Base-by-base conservation (phyloP, 2,329 filamentous ascomycete species). In the Epichloe sp. region DNA sequence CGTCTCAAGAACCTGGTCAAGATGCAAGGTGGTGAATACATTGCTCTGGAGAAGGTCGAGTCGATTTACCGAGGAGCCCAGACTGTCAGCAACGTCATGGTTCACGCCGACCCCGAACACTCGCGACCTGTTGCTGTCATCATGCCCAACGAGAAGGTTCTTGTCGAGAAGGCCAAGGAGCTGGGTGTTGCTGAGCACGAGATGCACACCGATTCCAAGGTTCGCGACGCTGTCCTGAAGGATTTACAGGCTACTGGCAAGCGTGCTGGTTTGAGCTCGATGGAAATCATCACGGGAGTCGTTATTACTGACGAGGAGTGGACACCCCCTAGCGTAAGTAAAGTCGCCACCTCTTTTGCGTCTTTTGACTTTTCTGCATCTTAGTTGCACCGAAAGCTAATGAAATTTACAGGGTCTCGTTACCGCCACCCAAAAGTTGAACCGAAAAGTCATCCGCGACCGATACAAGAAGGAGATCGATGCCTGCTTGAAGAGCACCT, bases 1-100 rank as follows among this genome's bases (percentile, higher is more conserved):
- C 88, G 91, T 59, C 90, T 95, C 80, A 97, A 97, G 83, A 97
- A 97, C 71, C 75, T 97, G 51, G 87, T 97, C 68, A 97, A 97
- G 82, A 90, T 93, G 56, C 79, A 88, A 57, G 89, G 90, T 54
- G 91, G 91, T 59, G 91, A 97, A 75, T 97, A 97, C 69, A 94
- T 97, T 66, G 93, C 91, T 21, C 79, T 98, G 4, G 91, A 97
- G 74, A 96, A 90, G 74, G 82, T 97, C 53, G 91, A 97, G 71
- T 86, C 90, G 3, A 77, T 95, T 50, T 97, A 96, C 72, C 84
- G 90, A 55, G 83, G 87, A 44, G 80, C 79, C 10, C 77, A 80
- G n/a, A 79, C 85, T 10, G 88, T 95, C 19, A 79, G 79, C 54
- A 95, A 95, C 70, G 82, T 96, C 64, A 93, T 93, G 74, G 78